Base-by-base conservation (phyloP, 768 basidiomycete genomes). In the Wakefieldia striispora region DNA sequence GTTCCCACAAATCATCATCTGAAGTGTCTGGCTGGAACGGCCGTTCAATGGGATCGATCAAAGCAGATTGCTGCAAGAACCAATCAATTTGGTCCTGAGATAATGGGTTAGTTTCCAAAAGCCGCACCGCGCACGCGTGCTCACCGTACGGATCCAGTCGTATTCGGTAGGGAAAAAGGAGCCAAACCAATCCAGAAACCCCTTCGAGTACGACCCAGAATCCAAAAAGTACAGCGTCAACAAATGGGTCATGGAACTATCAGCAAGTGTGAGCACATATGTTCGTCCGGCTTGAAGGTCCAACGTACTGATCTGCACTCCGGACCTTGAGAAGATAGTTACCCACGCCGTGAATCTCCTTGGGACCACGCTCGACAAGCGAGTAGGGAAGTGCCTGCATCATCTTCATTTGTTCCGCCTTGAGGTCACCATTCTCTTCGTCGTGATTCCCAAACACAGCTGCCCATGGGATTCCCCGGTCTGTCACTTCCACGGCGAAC, bases 371-470 rank as follows among this genome's bases (percentile, higher is more conserved):
- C 58, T 90, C 76, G 6, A 91, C 83, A 5, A 97, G 69, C 45
- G 85, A 93, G 62, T 94, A 97, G 0, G 95, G 95, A 50, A 97
- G 72, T 1, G 73, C 78, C 63, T 86, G 83, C 81, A 93, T 80
- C 58, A 85, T 68, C 52, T 73, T 71, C 51, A 91, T 62, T 60
- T 95, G 91, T 16, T 82, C 77, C 26, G 76, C 80, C 54, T 84
- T 82, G 24, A 70, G 50, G 57, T 75, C 57, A 13, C 85, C 87
- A 43, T 82, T 76, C 51, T 94, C 88, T 38, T 82, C 79, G 57
- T 97, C 95, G 66, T 99, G 95, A 62, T 99, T 97, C 1, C 95
- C 95, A 66, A 97, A 95, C 3, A 97, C 79, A 0, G 84, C 87
- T 4, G 91, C 82, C 95, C 95, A 99, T 0, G 95, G 89, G 33